Evolutionary conservation across 225 moss, liverwort and hornwort species (phyloP).

Genomic region (Pseudoscleropodium purum): DNA sequence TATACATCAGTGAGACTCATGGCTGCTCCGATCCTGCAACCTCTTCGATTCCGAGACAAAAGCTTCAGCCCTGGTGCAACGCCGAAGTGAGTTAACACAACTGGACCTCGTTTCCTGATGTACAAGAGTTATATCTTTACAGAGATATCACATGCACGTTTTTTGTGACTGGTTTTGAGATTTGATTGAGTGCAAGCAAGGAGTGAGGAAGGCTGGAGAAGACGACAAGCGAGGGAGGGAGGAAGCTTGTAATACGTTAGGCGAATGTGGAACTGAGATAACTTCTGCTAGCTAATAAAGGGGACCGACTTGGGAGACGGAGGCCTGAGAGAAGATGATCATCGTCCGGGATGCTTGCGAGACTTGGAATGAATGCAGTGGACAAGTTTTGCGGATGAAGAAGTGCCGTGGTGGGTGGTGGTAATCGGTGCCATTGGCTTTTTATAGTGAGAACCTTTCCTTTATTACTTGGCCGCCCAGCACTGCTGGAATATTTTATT

Average conservation of each 20-base stretch:
- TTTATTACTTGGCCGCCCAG: neutral
- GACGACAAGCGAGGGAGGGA: neutral
- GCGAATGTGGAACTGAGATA: neutral
- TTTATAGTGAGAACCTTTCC: slow-evolving; percentile 8
- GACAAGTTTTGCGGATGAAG: neutral
- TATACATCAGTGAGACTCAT: slow-evolving; percentile 13
- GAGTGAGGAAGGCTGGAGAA: neutral
- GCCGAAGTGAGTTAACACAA: neutral
- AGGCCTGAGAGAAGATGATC: neutral
- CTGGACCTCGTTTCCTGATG: neutral
- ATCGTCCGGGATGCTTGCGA: neutral
- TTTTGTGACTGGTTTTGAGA: neutral
- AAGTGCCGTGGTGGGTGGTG: neutral
- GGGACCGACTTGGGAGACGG: neutral
- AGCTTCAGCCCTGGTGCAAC: neutral
- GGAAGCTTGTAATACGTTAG: neutral
- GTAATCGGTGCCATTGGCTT: neutral
- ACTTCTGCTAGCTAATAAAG: neutral
- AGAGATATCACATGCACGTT: neutral
- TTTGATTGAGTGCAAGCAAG: neutral
- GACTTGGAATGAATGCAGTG: neutral
- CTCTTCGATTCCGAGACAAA: neutral
- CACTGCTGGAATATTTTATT: neutral
- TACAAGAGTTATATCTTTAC: neutral
- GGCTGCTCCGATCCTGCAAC: neutral